Conservation (phyloP, 2,329 filamentous ascomycete genomes). For the Sphaceloma murrayae region DNA sequence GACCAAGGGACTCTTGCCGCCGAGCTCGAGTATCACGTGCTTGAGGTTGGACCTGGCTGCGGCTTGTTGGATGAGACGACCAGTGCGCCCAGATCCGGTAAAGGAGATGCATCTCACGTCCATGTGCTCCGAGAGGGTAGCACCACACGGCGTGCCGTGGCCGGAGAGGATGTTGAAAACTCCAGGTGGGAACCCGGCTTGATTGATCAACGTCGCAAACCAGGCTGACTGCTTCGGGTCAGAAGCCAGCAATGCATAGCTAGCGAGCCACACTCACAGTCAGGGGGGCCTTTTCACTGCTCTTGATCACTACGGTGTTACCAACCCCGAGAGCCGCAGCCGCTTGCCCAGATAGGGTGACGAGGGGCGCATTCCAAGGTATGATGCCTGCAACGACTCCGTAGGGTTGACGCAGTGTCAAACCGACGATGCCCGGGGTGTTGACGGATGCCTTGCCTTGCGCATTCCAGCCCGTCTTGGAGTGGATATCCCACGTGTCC, state of each 20-base stretch:
- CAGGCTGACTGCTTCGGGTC: conserved; percentile 1
- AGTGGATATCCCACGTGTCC: conserved; percentile 34
- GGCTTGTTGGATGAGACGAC: conserved; percentile 20
- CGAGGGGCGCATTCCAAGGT: conserved; percentile 47
- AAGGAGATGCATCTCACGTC: conserved; percentile 26
- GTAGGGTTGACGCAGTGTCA: conserved; percentile 41
- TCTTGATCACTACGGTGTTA: conserved; percentile 52
- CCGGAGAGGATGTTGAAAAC: conserved; percentile 35
- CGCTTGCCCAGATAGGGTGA: conserved; percentile 44
- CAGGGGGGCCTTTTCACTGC: conserved; percentile 53
- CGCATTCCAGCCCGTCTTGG: conserved; percentile 36
- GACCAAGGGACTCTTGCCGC: conserved; percentile 25
- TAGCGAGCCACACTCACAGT: conserved; percentile 34
- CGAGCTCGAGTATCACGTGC: conserved; percentile 24
- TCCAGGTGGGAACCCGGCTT: conserved; percentile 37
- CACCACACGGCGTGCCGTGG: conserved; percentile 26
- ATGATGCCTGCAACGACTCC: conserved; percentile 50
- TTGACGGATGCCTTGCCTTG: conserved; percentile 39
- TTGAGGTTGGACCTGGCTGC: conserved; percentile 27
- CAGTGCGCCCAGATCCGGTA: conserved; percentile 23
- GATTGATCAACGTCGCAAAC: conserved; percentile 26
- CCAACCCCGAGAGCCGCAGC: conserved; percentile 52
- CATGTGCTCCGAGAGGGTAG: conserved; percentile 26
- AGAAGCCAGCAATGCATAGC: neutral
- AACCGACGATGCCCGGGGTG: conserved; percentile 39